Conservation (phyloP, 2,329 filamentous ascomycete species). For the Aspergillus fumigatus region DNA sequence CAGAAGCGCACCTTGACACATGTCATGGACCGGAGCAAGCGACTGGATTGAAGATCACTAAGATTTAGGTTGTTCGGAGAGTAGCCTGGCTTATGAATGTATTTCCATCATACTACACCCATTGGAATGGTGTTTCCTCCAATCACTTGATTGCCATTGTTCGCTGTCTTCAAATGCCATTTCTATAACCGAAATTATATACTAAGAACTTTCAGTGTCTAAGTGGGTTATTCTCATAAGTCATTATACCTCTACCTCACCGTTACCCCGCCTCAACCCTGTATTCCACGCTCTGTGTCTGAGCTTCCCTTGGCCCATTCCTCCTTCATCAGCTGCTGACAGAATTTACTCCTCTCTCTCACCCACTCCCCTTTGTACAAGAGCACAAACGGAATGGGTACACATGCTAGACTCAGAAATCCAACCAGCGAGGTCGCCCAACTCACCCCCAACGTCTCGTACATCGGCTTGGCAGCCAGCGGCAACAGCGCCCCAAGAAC, state of each 20-base stretch:
- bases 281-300: not conserved
- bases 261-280: not conserved
- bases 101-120: not conserved
- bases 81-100: slow-evolving; percentile 12
- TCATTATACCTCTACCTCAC: not conserved
- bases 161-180: not conserved
- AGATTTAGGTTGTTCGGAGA: slow-evolving; percentile 23
- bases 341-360: slow-evolving; percentile 26
- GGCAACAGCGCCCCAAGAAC: slow-evolving; percentile 54
- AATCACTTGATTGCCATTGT: not conserved
- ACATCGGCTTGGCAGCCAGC: slow-evolving; percentile 42
- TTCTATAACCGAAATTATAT: not conserved
- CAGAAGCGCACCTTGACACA: slow-evolving; percentile 25
- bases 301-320: slow-evolving; percentile 11
- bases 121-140: not conserved
- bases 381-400: slow-evolving; percentile 40
- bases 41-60: slow-evolving; percentile 33
- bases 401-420: slow-evolving; percentile 35
- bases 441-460: slow-evolving; percentile 33
- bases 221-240: not conserved
- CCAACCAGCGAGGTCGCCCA: slow-evolving; percentile 42
- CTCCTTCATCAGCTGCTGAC: slow-evolving; percentile 23
- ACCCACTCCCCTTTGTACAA: slow-evolving; percentile 24
- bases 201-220: not conserved
- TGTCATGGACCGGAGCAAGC: slow-evolving; percentile 21